phyloP scores from a whole-genome alignment of 1,284 basidiomycete genomes.

The Kalmanozyma brasiliensis region DNA sequence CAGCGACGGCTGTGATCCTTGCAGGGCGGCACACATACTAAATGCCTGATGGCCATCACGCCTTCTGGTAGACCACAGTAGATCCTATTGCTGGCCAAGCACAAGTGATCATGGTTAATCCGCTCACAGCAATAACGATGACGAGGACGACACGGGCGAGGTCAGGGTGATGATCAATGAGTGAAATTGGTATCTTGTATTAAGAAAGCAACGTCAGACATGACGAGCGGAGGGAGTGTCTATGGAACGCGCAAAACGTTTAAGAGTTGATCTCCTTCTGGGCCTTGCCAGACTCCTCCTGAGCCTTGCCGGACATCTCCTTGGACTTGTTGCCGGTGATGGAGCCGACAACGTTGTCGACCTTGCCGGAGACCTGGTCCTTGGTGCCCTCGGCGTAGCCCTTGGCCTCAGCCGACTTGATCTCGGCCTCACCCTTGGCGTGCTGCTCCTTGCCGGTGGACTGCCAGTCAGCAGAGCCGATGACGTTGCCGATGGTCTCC shows the following conservation, averaged over 20 bases:
- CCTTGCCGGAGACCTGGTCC: constrained; percentile 61
- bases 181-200: constrained; percentile 25
- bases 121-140: not conserved
- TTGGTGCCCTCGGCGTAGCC: constrained; percentile 59
- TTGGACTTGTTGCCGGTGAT: constrained; percentile 59
- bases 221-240: not conserved
- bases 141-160: not conserved
- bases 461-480: constrained; percentile 55
- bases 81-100: too few species aligned
- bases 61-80: too few species aligned
- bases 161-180: constrained; percentile 1
- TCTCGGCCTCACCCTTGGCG: constrained; percentile 58
- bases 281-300: constrained; percentile 52
- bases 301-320: constrained; percentile 53
- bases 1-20: constrained; percentile 45
- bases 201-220: constrained; percentile 16
- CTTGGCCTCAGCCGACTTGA: constrained; percentile 59
- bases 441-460: constrained; percentile 58
- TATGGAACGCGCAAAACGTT: constrained; percentile 3
- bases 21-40: constrained; percentile 17
- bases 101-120: too few species aligned
- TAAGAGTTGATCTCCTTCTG: constrained; percentile 57
- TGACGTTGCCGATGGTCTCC: constrained; percentile 56
- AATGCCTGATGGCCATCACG: not conserved
- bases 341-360: constrained; percentile 54